phyloP scores from a whole-genome alignment of 2,329 filamentous ascomycete genomes.

The Fusarium sp. region DNA sequence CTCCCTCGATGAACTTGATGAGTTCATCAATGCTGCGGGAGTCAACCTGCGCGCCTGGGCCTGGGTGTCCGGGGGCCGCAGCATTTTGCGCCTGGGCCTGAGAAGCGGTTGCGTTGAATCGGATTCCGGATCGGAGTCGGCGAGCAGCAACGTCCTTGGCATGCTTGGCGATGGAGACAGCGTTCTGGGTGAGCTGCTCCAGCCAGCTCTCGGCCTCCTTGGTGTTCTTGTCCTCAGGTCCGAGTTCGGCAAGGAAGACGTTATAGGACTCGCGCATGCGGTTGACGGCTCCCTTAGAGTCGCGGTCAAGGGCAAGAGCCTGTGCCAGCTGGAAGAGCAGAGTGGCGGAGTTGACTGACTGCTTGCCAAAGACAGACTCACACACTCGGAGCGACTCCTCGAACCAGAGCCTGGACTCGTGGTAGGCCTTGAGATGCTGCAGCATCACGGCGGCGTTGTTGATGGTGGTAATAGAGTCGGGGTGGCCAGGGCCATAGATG shows the following conservation, averaged over 20 bases:
- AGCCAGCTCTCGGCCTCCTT: constrained; percentile 98
- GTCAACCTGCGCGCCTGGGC: constrained; percentile 65
- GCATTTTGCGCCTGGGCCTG: constrained; percentile 45
- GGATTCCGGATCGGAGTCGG: constrained; percentile 76
- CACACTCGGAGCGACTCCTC: constrained; percentile 91
- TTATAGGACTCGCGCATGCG: constrained; percentile 97
- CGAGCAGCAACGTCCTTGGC: constrained; percentile 86
- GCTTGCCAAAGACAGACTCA: constrained; percentile 88
- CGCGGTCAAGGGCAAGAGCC: constrained; percentile 93
- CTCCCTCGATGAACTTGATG: constrained; percentile 92
- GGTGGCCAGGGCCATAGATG: constrained; percentile 93
- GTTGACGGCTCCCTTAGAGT: constrained; percentile 89
- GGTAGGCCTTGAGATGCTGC: constrained; percentile 93
- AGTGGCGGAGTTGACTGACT: constrained; percentile 93
- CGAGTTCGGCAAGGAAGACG: constrained; percentile 90
- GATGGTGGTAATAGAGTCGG: constrained; percentile 97
- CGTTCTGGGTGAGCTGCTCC: constrained; percentile 94
- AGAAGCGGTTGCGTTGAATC: constrained; percentile 64
- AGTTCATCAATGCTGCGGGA: constrained; percentile 92
- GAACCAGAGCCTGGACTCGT: constrained; percentile 96
- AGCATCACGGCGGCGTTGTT: constrained; percentile 99
- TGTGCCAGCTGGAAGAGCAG: constrained; percentile 97
- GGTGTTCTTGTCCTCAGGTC: constrained; percentile 93
- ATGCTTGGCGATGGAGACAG: constrained; percentile 93
- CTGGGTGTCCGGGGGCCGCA: constrained; percentile 49